Evolutionary conservation across 1,139 yeast genomes (phyloP).

Genomic region (Suhomyces terraborum): DNA sequence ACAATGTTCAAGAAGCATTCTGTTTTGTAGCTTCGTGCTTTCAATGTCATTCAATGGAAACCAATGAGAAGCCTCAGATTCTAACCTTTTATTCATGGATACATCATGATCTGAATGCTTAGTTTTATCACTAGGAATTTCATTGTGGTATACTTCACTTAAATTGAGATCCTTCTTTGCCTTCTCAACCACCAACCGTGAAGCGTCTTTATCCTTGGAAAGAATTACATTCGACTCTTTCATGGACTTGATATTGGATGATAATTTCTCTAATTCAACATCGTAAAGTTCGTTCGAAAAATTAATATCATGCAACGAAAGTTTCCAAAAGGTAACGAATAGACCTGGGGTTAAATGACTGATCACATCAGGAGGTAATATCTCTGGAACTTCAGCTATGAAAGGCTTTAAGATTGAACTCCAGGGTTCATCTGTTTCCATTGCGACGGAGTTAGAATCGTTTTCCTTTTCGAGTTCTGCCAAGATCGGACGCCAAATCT

Average conservation of each 20-base stretch:
- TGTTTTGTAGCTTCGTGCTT: constrained; percentile 21
- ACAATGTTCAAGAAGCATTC: constrained; percentile 60
- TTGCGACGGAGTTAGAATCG: constrained; percentile 7
- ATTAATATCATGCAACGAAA: constrained; percentile 72
- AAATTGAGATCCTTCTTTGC: constrained; percentile 31
- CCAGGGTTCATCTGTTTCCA: constrained; percentile 17
- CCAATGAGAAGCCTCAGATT: constrained; percentile 26
- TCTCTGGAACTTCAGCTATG: constrained; percentile 19
- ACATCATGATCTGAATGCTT: constrained; percentile 34
- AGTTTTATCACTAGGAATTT: constrained; percentile 30
- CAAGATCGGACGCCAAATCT: constrained; percentile 67
- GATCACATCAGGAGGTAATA: constrained; percentile 10
- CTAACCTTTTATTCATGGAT: constrained; percentile 18
- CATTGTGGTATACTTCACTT: constrained; percentile 27
- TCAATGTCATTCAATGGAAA: constrained; percentile 19
- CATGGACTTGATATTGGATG: constrained; percentile 34
- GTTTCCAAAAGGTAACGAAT: constrained; percentile 71
- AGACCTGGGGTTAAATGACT: constrained; percentile 29
- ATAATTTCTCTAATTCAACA: constrained; percentile 44
- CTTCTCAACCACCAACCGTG: constrained; percentile 28
- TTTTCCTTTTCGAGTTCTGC: constrained; percentile 10
- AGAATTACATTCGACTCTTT: constrained; percentile 34
- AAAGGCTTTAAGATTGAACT: constrained; percentile 21
- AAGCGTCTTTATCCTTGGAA: constrained; percentile 32
- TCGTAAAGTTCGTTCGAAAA: constrained; percentile 56